Percentiles rank a stretch among this genome's conserved stretches.
phyloP scores from a whole-genome alignment of 140 eudicot genomes.

The Flaveria floridana region DNA sequence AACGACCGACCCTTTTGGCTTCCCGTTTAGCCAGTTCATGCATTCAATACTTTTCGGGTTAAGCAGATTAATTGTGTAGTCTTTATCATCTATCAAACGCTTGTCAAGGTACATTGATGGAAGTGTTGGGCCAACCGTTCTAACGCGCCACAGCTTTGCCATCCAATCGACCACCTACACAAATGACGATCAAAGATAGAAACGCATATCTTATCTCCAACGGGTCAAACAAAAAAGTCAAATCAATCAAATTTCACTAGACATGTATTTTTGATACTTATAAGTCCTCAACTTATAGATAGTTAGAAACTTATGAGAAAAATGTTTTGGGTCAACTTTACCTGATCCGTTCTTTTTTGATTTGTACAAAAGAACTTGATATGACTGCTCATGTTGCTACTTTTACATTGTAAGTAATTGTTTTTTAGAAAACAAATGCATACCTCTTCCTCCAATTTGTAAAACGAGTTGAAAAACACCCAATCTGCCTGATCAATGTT shows the following conservation, averaged over 20 bases:
- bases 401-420: no score
- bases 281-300: no score
- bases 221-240: not conserved
- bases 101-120: slow-evolving; percentile 56
- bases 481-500: slow-evolving; percentile 51
- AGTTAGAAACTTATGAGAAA: not conserved
- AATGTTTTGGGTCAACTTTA: not conserved
- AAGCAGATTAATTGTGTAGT: slow-evolving; percentile 31
- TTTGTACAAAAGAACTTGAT: not conserved
- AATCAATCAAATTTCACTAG: not conserved
- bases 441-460: slow-evolving; percentile 63
- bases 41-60: slow-evolving; percentile 34
- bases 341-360: not conserved
- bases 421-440: not conserved
- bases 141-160: slow-evolving; percentile 39
- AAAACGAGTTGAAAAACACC: slow-evolving; percentile 56
- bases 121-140: slow-evolving; percentile 50
- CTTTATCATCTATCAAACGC: slow-evolving; percentile 36
- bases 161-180: slow-evolving; percentile 41
- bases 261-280: no score
- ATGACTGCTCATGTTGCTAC: not conserved
- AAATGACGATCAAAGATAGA: not conserved
- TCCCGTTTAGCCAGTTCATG: slow-evolving; percentile 44
- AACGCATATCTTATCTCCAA: not conserved
- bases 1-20: slow-evolving; percentile 38